Percentiles rank a stretch among this genome's conserved stretches.
Evolutionary conservation across 352 stramenopile species (phyloP).

Genomic region (Achlya hypogyna): DNA sequence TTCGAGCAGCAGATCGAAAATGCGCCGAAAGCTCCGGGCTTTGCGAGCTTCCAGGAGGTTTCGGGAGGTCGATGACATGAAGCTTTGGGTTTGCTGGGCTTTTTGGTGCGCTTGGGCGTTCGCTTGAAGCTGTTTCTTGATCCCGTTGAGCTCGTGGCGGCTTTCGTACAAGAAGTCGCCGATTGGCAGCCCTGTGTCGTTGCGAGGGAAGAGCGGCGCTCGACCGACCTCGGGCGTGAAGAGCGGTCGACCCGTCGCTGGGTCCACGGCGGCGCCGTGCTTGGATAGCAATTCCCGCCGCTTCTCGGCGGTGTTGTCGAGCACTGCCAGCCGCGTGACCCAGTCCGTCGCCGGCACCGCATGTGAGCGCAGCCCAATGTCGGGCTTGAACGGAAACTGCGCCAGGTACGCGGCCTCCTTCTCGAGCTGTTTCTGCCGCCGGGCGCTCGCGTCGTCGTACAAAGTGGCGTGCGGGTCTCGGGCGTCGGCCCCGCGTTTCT

Average conservation of each 20-base stretch:
- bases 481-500: conserved; percentile 46
- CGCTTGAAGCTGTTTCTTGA: conserved; percentile 37
- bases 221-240: conserved; percentile 65
- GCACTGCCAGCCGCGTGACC: conserved; percentile 56
- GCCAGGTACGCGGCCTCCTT: conserved; percentile 44
- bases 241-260: conserved; percentile 43
- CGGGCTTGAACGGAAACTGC: conserved; percentile 67
- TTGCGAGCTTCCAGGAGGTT: conserved; percentile 48
- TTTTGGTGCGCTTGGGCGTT: conserved; percentile 32
- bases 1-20: conserved; percentile 30
- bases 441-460: conserved; percentile 62
- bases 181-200: conserved; percentile 58
- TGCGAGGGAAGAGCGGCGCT: conserved; percentile 52
- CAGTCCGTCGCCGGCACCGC: conserved; percentile 38
- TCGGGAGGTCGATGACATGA: conserved; percentile 47
- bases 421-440: conserved; percentile 31
- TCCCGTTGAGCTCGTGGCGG: conserved; percentile 52
- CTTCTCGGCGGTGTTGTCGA: conserved; percentile 50
- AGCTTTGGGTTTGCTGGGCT: conserved; percentile 37
- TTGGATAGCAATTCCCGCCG: conserved; percentile 47
- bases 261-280: conserved; percentile 52
- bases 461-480: conserved; percentile 34
- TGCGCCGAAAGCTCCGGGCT: conserved; percentile 41
- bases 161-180: conserved; percentile 64
- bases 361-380: conserved; percentile 61